Percentiles rank a stretch among this genome's conserved stretches.
Conservation (phyloP, 1,284 basidiomycete genomes). For the Ganoderma multipileum region DNA sequence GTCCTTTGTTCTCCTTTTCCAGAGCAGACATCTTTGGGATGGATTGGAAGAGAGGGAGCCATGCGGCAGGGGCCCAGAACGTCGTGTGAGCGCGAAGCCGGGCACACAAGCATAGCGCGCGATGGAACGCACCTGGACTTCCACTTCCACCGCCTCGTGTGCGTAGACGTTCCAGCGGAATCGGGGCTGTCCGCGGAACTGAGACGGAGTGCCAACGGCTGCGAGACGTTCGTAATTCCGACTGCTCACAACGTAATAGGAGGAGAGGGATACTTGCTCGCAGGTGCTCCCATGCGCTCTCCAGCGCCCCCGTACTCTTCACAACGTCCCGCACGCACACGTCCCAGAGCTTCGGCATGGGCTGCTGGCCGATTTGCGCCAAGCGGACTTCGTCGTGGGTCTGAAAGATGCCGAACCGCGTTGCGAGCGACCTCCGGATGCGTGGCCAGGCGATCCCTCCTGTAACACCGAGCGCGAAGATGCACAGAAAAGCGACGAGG, state of each 20-base stretch:
- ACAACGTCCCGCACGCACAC: slow-evolving; percentile 21
- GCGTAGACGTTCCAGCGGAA: slow-evolving; percentile 11
- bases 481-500: slow-evolving; percentile 23
- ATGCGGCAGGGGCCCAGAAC: slow-evolving; percentile 19
- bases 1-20: slow-evolving; percentile 11
- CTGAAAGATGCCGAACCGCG: slow-evolving; percentile 5
- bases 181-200: slow-evolving; percentile 8
- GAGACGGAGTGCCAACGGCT: slow-evolving; percentile 28
- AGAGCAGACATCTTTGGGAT: slow-evolving; percentile 10
- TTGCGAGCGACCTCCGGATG: slow-evolving; percentile 11
- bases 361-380: neutral
- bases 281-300: slow-evolving; percentile 26
- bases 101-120: neutral
- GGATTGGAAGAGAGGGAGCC: slow-evolving; percentile 9
- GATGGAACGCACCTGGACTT: slow-evolving; percentile 22
- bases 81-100: slow-evolving; percentile 14
- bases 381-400: neutral
- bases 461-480: slow-evolving; percentile 17
- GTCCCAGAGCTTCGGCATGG: slow-evolving; percentile 17
- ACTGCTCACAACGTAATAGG: slow-evolving; percentile 2
- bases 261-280: slow-evolving; percentile 25
- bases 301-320: slow-evolving; percentile 16
- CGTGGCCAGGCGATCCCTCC: slow-evolving; percentile 24
- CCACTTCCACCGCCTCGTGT: slow-evolving; percentile 15
- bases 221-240: slow-evolving; percentile 10